A percentile compares a stretch with the other conserved stretches of the same genome.
Evolutionary conservation across 2,329 filamentous ascomycete genomes (phyloP).

Genomic region (Claviceps maximensis): DNA sequence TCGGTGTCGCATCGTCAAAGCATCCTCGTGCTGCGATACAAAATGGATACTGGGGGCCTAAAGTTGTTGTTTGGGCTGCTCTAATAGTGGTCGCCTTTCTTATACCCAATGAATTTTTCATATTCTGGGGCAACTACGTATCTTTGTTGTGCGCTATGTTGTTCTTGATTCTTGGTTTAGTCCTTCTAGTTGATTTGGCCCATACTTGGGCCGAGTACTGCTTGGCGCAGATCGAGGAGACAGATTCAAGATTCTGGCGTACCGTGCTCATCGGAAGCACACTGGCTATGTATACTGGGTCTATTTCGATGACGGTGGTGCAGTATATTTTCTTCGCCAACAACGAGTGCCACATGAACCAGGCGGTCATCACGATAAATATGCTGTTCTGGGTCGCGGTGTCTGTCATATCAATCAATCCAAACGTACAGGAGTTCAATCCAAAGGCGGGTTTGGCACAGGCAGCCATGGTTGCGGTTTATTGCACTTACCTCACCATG

Average conservation of each 20-base stretch:
- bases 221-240: constrained; percentile 81
- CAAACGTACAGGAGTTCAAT: constrained; percentile 80
- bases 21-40: constrained; percentile 79
- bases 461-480: constrained; percentile 90
- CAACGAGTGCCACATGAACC: constrained; percentile 82
- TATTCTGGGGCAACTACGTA: constrained; percentile 92
- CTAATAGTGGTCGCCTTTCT: constrained; percentile 88
- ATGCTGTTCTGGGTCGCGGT: constrained; percentile 69
- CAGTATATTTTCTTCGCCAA: constrained; percentile 95
- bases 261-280: constrained; percentile 83
- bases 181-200: constrained; percentile 86
- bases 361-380: constrained; percentile 90
- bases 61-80: constrained; percentile 77
- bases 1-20: constrained; percentile 78
- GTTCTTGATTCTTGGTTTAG: constrained; percentile 83
- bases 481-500: constrained; percentile 98
- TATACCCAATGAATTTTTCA: constrained; percentile 89
- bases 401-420: constrained; percentile 78
- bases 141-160: constrained; percentile 79
- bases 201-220: constrained; percentile 98
- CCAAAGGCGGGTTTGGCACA: constrained; percentile 91
- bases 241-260: constrained; percentile 75
- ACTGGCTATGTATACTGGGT: constrained; percentile 81
- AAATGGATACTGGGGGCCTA: constrained; percentile 98
- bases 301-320: constrained; percentile 84